Evolutionary conservation across 2,329 filamentous ascomycete genomes (phyloP).

Genomic region (Hypomyces perniciosus): DNA sequence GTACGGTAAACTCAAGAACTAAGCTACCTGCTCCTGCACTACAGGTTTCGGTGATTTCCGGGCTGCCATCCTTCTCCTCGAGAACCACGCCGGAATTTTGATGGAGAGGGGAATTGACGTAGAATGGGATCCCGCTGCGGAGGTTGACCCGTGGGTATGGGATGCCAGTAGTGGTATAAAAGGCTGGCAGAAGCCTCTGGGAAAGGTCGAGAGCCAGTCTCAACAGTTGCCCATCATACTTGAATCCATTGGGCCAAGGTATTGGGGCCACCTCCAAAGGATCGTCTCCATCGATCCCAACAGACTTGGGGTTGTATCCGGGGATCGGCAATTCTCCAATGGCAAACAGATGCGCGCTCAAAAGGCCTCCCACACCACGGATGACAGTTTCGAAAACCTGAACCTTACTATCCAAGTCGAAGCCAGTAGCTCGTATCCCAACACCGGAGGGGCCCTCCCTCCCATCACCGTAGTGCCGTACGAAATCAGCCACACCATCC

Average conservation of each 20-base stretch:
- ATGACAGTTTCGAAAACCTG: slow-evolving; percentile 99
- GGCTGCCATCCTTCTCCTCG: slow-evolving; percentile 31
- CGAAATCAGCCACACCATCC: slow-evolving; percentile 66
- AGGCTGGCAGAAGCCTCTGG: slow-evolving; percentile 79
- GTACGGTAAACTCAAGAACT: slow-evolving; percentile 84
- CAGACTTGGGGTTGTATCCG: slow-evolving; percentile 57
- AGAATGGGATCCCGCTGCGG: slow-evolving; percentile 85
- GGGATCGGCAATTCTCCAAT: slow-evolving; percentile 81
- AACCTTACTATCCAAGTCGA: slow-evolving; percentile 95
- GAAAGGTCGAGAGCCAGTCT: slow-evolving; percentile 84
- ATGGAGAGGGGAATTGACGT: slow-evolving; percentile 77
- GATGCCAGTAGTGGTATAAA: slow-evolving; percentile 83
- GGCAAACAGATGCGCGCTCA: slow-evolving; percentile 92
- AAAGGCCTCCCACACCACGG: slow-evolving; percentile 78
- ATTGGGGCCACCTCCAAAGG: slow-evolving; percentile 50
- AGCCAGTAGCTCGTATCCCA: slow-evolving; percentile 70
- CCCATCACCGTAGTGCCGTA: slow-evolving; percentile 83
- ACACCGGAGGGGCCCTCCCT: slow-evolving; percentile 59
- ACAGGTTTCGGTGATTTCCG: slow-evolving; percentile 90
- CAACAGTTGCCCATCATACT: slow-evolving; percentile 84
- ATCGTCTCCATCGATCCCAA: slow-evolving; percentile 23
- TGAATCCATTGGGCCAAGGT: slow-evolving; percentile 67
- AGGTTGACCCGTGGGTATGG: slow-evolving; percentile 94
- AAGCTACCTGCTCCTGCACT: slow-evolving; percentile 95
- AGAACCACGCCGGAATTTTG: slow-evolving; percentile 29